Percentiles rank a stretch among this genome's conserved stretches.
Conservation (phyloP, 805 yeast species). For the Suhomyces prunicola region DNA sequence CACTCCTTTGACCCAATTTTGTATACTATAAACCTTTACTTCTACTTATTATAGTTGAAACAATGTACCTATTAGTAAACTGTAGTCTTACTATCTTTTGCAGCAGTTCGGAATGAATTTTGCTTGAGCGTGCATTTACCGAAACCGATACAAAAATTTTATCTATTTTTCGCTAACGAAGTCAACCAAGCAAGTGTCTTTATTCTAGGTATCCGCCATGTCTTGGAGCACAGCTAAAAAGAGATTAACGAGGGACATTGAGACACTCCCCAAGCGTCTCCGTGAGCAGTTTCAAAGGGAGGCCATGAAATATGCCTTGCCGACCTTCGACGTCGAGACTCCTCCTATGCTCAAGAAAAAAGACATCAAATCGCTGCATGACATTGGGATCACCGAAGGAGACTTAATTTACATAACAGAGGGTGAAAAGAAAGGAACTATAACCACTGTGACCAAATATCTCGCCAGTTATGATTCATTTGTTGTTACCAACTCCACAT, state of each 20-base stretch:
- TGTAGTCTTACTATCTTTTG: background rate
- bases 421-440: conserved; percentile 73
- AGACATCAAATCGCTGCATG: conserved; percentile 41
- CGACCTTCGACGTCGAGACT: conserved; percentile 28
- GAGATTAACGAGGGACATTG: conserved; percentile 36
- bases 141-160: background rate
- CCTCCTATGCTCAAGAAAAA: conserved; percentile 18
- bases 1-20: background rate
- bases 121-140: background rate
- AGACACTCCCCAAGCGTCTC: conserved; percentile 28
- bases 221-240: conserved; percentile 32
- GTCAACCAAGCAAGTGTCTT: background rate
- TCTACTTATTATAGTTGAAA: background rate
- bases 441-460: conserved; percentile 63
- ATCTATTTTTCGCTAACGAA: background rate
- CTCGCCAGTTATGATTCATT: conserved; percentile 60
- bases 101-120: background rate
- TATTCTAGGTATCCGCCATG: conserved; percentile 16
- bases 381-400: conserved; percentile 65
- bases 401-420: conserved; percentile 71
- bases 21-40: conserved; percentile 3
- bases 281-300: conserved; percentile 22
- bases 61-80: background rate
- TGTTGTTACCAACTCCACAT: conserved; percentile 65
- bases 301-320: conserved; percentile 28